Conservation (phyloP, 371 early-diverging fungal genomes). For the Rhizopus stolonifer region DNA sequence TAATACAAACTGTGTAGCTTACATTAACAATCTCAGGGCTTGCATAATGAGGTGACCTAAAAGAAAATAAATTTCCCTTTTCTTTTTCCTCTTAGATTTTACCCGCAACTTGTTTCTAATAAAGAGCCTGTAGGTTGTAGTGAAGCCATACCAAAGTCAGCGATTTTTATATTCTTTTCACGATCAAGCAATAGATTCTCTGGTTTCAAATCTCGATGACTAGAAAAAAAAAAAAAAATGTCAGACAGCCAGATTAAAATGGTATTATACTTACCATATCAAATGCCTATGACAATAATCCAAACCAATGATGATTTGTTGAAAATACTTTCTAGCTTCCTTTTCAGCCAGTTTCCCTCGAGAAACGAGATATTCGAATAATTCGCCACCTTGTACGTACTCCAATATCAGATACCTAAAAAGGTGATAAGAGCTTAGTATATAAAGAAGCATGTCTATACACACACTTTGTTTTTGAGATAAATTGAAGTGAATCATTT, state of each 20-base stretch:
- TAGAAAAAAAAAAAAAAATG: constrained; percentile 21
- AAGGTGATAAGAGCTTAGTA: constrained; percentile 83
- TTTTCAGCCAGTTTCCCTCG: constrained; percentile 52
- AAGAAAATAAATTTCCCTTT: constrained; percentile 42
- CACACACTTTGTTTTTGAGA: too few relatives aligned
- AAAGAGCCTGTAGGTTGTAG: constrained; percentile 63
- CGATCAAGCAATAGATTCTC: constrained; percentile 91
- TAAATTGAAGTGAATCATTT: constrained; percentile 15
- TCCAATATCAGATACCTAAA: constrained; percentile 60
- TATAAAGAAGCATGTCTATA: too few relatives aligned
- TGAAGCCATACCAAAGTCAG: constrained; percentile 84
- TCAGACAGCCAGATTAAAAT: too few relatives aligned
- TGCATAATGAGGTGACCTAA: constrained; percentile 84
- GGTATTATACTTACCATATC: constrained; percentile 38
- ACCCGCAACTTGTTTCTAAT: constrained; percentile 78
- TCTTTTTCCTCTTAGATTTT: constrained; percentile 24
- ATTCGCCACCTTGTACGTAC: constrained; percentile 44
- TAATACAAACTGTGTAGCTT: too few relatives aligned
- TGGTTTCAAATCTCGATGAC: constrained; percentile 97
- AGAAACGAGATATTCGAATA: constrained; percentile 30
- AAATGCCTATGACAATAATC: constrained; percentile 83
- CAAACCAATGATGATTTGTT: constrained; percentile 90
- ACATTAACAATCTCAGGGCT: constrained; percentile 86
- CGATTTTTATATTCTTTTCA: constrained; percentile 71
- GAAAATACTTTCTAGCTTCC: constrained; percentile 85